These are phyloP conservation scores for Lactifluus hygrophoroides DNA, from an alignment of 768 basidiomycete species.

Conservation along the genomic window DNA sequence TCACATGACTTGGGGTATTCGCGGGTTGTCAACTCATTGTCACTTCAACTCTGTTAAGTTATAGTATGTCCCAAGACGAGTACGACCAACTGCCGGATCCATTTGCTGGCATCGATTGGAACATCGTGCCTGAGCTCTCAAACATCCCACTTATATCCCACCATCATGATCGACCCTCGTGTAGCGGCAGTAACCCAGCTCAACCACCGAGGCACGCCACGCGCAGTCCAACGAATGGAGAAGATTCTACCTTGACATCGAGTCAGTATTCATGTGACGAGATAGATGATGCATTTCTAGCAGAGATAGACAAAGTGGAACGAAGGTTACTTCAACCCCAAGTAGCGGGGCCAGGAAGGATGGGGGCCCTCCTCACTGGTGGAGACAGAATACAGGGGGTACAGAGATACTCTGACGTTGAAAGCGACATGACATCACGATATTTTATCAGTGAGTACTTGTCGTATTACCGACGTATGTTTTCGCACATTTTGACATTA, in stretches of 20 bases:
- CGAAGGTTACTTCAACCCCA: neutral
- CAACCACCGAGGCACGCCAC: neutral
- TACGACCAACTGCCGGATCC: conserved; percentile 47
- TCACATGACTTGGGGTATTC: neutral
- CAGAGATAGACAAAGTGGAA: conserved; percentile 8
- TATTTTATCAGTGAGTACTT: conserved; percentile 7
- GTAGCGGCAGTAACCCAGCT: neutral
- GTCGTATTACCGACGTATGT: neutral
- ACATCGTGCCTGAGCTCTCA: conserved; percentile 30
- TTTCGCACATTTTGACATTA: neutral
- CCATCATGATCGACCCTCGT: neutral
- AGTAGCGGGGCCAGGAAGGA: neutral
- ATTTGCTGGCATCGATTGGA: conserved; percentile 42
- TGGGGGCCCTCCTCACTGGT: neutral
- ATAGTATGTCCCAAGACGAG: conserved; percentile 32
- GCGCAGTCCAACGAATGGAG: neutral
- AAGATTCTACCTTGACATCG: neutral
- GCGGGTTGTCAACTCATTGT: too few species aligned
- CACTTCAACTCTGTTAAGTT: neutral
- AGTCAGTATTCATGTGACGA: conserved; percentile 25
- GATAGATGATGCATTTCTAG: conserved; percentile 20
- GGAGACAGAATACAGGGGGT: neutral
- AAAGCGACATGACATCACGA: conserved; percentile 1
- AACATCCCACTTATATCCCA: neutral
- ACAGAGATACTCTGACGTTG: neutral